phyloP scores from a whole-genome alignment of 495 filamentous ascomycete genomes.

The Aspergillus saccharolyticus region DNA sequence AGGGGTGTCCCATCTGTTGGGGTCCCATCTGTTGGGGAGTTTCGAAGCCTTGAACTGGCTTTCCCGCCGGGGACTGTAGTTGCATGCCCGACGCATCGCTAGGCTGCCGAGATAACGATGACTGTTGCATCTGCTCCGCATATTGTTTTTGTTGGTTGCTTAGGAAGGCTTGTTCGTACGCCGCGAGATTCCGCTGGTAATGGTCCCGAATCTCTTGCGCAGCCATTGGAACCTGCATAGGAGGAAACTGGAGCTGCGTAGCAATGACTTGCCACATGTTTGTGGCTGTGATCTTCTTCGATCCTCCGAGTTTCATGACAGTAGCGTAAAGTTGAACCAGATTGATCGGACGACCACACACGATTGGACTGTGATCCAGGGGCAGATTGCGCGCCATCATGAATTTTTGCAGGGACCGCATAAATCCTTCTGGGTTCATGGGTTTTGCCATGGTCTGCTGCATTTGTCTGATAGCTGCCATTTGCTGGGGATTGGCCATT shows the following conservation, averaged over 20 bases:
- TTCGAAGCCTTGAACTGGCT: slow-evolving; percentile 31
- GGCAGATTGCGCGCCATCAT: slow-evolving; percentile 65
- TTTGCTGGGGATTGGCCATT: slow-evolving; percentile 43
- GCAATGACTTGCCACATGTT: slow-evolving; percentile 72
- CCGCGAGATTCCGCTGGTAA: slow-evolving; percentile 66
- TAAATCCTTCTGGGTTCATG: slow-evolving; percentile 61
- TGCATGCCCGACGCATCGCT: slow-evolving; percentile 35
- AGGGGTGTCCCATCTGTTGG: slow-evolving; percentile 34
- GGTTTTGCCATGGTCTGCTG: slow-evolving; percentile 62
- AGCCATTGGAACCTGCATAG: slow-evolving; percentile 58
- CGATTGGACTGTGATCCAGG: slow-evolving; percentile 62
- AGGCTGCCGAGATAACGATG: slow-evolving; percentile 34
- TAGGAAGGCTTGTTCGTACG: slow-evolving; percentile 70
- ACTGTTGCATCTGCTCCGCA: slow-evolving; percentile 50
- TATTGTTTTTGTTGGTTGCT: slow-evolving; percentile 54
- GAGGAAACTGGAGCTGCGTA: slow-evolving; percentile 59
- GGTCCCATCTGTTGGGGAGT: slow-evolving; percentile 29
- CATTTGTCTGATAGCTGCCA: slow-evolving; percentile 45
- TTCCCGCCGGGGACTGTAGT: slow-evolving; percentile 36
- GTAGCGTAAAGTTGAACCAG: slow-evolving; percentile 69
- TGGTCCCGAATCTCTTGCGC: slow-evolving; percentile 62
- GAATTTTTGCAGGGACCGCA: slow-evolving; percentile 66
- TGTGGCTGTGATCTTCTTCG: slow-evolving; percentile 59
- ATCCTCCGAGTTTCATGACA: slow-evolving; percentile 75
- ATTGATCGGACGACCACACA: slow-evolving; percentile 65